A percentile compares a stretch with the other conserved stretches of the same genome.
These are phyloP conservation scores for Flaveria bidentis DNA, from an alignment of 129 eudicot species.

Conservation along the genomic window DNA sequence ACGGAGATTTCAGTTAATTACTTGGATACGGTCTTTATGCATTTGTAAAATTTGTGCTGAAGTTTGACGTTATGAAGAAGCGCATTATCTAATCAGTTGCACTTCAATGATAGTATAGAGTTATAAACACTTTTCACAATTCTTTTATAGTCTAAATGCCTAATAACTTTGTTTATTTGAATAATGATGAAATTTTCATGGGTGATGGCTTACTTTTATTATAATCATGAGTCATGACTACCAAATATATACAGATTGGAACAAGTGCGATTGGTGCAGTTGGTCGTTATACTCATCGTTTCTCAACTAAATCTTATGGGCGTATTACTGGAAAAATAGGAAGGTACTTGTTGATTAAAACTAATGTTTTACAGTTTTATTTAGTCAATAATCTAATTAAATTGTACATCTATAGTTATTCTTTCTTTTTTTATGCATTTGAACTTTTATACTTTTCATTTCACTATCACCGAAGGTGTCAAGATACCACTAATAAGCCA, in stretches of 20 bases:
- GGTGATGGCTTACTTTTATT: background rate
- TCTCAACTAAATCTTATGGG: conserved; percentile 90
- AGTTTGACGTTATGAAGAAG: background rate
- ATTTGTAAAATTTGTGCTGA: background rate
- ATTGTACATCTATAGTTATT: background rate
- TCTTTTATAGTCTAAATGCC: background rate
- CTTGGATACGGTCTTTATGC: background rate
- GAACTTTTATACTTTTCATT: conserved; percentile 1
- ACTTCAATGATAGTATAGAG: background rate
- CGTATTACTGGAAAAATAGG: conserved; percentile 83
- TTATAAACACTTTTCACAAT: background rate
- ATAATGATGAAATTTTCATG: conserved; percentile 12
- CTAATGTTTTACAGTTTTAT: background rate
- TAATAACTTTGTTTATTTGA: background rate
- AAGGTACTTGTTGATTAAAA: conserved; percentile 44
- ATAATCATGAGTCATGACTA: conserved; percentile 11
- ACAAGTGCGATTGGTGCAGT: conserved; percentile 76
- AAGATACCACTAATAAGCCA: background rate
- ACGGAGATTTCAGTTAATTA: background rate
- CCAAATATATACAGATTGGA: conserved; percentile 56
- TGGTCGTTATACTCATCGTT: conserved; percentile 70
- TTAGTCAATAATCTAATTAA: background rate
- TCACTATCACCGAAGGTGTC: background rate
- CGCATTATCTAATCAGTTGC: background rate
- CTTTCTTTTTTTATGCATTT: conserved; percentile 1